These are phyloP conservation scores for Neurospora tetraspora DNA, from an alignment of 495 filamentous ascomycete species.

Conservation along the genomic window DNA sequence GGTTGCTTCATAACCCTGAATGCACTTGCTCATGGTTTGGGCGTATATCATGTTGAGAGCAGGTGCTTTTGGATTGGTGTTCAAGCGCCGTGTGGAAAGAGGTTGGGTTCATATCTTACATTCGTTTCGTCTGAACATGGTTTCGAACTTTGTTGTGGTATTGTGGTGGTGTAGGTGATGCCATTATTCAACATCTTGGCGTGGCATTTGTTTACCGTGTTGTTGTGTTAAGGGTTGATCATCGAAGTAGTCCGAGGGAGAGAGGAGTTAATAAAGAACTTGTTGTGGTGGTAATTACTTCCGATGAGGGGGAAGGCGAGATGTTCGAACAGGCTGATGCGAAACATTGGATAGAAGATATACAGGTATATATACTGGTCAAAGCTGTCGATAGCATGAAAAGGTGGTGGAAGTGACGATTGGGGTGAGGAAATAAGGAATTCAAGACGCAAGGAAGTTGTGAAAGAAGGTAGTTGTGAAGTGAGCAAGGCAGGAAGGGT, in stretches of 20 bases:
- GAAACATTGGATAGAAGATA: no score
- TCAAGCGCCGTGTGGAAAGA: neutral
- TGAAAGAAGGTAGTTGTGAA: neutral
- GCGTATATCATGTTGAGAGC: neutral
- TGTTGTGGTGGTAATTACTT: neutral
- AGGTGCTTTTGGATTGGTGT: neutral
- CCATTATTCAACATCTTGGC: no score
- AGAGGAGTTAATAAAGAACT: neutral
- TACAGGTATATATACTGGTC: no score
- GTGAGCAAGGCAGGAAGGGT: neutral
- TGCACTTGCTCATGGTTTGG: neutral
- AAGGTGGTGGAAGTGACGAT: neutral
- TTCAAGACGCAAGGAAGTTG: no score
- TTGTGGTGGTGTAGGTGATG: neutral
- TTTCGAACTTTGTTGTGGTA: neutral
- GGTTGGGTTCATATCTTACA: neutral
- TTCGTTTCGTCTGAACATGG: neutral
- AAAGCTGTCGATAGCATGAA: neutral
- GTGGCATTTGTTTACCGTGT: no score
- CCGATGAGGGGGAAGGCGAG: neutral
- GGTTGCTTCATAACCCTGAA: neutral
- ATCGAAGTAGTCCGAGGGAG: neutral
- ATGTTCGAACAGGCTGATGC: neutral
- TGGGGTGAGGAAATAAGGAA: neutral
- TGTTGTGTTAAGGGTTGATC: neutral